Conservation (phyloP, 805 yeast species). For the Zygosaccharomyces kombuchaensis region DNA sequence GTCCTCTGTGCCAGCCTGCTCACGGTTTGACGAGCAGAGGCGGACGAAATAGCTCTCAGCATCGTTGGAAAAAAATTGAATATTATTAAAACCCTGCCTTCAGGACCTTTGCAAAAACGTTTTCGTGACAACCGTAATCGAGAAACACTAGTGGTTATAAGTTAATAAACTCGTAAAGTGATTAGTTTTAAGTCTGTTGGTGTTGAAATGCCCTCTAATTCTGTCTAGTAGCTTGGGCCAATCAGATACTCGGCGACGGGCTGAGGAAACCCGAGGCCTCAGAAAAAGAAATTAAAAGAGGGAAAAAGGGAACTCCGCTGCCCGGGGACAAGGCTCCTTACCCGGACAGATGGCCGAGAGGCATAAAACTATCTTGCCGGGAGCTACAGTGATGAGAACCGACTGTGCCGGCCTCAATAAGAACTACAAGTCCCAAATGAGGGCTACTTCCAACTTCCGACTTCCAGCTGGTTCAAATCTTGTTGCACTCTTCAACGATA, state of each 20-base stretch:
- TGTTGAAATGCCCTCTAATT: neutral
- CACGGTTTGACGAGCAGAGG: slow-evolving; percentile 11
- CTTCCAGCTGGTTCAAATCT: neutral
- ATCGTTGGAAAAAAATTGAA: slow-evolving; percentile 5
- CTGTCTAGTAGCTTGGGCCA: slow-evolving; percentile 1
- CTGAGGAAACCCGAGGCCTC: neutral
- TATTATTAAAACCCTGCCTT: slow-evolving; percentile 2
- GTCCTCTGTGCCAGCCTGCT: slow-evolving; percentile 14
- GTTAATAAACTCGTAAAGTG: neutral
- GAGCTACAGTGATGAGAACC: too few species aligned
- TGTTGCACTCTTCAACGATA: neutral
- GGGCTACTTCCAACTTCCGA: too few species aligned
- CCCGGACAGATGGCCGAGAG: neutral
- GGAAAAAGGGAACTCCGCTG: slow-evolving; percentile 2
- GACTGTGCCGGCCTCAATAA: too few species aligned
- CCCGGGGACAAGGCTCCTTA: neutral
- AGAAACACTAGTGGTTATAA: neutral
- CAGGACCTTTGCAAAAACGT: slow-evolving; percentile 1
- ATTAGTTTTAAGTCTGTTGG: neutral
- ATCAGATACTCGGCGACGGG: slow-evolving; percentile 8
- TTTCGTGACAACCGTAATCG: neutral
- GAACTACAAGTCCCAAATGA: too few species aligned
- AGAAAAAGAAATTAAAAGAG: neutral
- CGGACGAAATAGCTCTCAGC: slow-evolving; percentile 16
- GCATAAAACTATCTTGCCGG: too few species aligned